Conservation (phyloP, 805 yeast genomes). For the Torulaspora microellipsoides region DNA sequence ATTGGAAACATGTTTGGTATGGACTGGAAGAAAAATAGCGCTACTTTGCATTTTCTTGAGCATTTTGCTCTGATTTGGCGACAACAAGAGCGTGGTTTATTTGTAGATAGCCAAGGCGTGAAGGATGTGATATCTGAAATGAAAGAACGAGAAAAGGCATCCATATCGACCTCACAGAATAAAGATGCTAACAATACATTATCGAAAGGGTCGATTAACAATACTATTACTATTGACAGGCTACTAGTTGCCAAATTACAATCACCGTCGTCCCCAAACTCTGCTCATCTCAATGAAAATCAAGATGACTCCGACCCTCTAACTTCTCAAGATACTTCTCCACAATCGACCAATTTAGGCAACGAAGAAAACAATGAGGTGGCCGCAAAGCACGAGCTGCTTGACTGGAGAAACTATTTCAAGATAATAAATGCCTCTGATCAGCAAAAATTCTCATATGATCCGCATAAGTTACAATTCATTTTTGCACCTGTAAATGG, state of each 20-base stretch:
- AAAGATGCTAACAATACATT: neutral
- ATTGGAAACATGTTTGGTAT: conserved; percentile 75
- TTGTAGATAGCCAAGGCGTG: conserved; percentile 73
- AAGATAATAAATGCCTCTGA: conserved; percentile 56
- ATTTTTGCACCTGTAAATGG: conserved; percentile 31
- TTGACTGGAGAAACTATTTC: conserved; percentile 73
- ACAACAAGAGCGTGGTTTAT: conserved; percentile 80
- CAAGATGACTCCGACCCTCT: neutral
- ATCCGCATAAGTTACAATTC: conserved; percentile 58
- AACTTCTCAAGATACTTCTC: neutral
- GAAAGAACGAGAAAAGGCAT: conserved; percentile 31
- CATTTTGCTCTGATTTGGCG: conserved; percentile 81
- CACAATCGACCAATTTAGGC: neutral
- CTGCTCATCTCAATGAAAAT: neutral
- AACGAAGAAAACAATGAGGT: conserved; percentile 3
- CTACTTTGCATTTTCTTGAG: conserved; percentile 46
- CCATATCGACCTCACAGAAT: conserved; percentile 1
- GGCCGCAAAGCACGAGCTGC: conserved; percentile 20
- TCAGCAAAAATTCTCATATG: conserved; percentile 63
- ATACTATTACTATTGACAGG: conserved; percentile 3
- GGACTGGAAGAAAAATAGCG: conserved; percentile 60
- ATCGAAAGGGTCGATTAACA: neutral
- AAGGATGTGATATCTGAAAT: conserved; percentile 59
- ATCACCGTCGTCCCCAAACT: neutral
- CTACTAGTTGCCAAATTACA: conserved; percentile 1